Base-by-base conservation (phyloP, 2,329 filamentous ascomycete species). In the Fusarium devonianum region DNA sequence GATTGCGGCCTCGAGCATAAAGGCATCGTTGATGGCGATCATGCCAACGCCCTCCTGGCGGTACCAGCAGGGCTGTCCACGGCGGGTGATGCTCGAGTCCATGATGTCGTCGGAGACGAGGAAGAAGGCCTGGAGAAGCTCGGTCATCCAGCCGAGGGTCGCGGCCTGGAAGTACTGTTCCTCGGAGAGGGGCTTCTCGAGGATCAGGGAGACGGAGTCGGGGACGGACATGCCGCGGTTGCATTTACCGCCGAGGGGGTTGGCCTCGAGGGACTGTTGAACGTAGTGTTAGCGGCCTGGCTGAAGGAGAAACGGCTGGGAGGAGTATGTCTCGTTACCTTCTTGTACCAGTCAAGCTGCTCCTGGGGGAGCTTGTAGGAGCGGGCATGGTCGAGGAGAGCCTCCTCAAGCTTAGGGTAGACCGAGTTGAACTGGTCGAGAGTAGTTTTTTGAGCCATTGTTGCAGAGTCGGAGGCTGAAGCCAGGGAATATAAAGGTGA, bases 101-200 rank as follows among this genome's bases (percentile, higher is more conserved):
- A 99, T 99, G 68, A 99, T 97, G 74, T 99, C 94, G 77, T 99
- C 94, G 33, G 90, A 92, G 60, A 99, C 94, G 50, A 99, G 86
- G 85, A 99, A 97, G 82, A 97, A 97, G 61, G 94, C 93, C 78
- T 99, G 94, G 23, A 99, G 88, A 38, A 99, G 85, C 82, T 99
- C 94, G 58, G 95, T 96, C 83, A 96, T 86, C 94, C 94, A 99
- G 69, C 94, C 94, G 13, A 99, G 84, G 13, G 90, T 88, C 33
- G 92, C 90, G 36, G 93, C 81, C 64, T 90, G 80, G 79, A 95
- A 94, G 81, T 92, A 96, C 76, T 97, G 88, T 49, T 93, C 84
- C 56, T 90, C 82, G 60, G 78, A 83, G 59, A 97, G 85, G 45
- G 88, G 78, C 63, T 84, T 78, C 62, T 74, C 80, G 68, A 92